A percentile compares a stretch with the other conserved stretches of the same genome.
Conservation (phyloP, 371 early-diverging fungal genomes). For the Mucor saturninus region DNA sequence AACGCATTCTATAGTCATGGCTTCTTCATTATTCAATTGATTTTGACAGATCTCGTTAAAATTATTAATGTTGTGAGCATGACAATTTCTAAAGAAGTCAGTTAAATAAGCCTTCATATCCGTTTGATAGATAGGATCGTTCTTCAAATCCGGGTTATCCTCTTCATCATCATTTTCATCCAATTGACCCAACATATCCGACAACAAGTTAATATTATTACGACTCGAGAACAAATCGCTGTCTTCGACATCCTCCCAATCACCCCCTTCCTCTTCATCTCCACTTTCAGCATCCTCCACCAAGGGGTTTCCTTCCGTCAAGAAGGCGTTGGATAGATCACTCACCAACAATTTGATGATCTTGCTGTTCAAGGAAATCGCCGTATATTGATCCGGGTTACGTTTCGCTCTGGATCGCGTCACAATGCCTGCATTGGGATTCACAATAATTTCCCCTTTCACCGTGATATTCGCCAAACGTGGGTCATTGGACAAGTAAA, state of each 20-base stretch:
- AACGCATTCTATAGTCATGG: slow-evolving; percentile 24
- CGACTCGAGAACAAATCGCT: slow-evolving; percentile 42
- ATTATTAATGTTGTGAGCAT: slow-evolving; percentile 60
- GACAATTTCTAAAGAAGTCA: slow-evolving; percentile 75
- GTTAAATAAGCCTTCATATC: slow-evolving; percentile 71
- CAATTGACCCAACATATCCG: slow-evolving; percentile 54
- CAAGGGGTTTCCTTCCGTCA: slow-evolving; percentile 41
- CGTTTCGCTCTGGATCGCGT: slow-evolving; percentile 64
- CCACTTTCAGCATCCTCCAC: slow-evolving; percentile 52
- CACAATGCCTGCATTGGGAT: slow-evolving; percentile 63
- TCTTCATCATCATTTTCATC: slow-evolving; percentile 73
- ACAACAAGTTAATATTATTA: slow-evolving; percentile 55
- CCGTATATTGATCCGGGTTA: slow-evolving; percentile 78
- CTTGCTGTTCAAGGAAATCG: slow-evolving; percentile 79
- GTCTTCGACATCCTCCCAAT: slow-evolving; percentile 67
- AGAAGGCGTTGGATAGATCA: slow-evolving; percentile 69
- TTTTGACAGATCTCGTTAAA: slow-evolving; percentile 55
- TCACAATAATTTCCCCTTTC: slow-evolving; percentile 81
- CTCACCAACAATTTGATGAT: slow-evolving; percentile 81
- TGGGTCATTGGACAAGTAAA: slow-evolving; percentile 71
- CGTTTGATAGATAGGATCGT: slow-evolving; percentile 76
- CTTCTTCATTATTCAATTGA: slow-evolving; percentile 44
- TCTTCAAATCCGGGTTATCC: slow-evolving; percentile 72
- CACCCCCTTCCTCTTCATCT: slow-evolving; percentile 52
- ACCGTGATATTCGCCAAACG: slow-evolving; percentile 71